Base-by-base conservation (phyloP, 1,284 basidiomycete genomes). In the Wolfiporia cocos region DNA sequence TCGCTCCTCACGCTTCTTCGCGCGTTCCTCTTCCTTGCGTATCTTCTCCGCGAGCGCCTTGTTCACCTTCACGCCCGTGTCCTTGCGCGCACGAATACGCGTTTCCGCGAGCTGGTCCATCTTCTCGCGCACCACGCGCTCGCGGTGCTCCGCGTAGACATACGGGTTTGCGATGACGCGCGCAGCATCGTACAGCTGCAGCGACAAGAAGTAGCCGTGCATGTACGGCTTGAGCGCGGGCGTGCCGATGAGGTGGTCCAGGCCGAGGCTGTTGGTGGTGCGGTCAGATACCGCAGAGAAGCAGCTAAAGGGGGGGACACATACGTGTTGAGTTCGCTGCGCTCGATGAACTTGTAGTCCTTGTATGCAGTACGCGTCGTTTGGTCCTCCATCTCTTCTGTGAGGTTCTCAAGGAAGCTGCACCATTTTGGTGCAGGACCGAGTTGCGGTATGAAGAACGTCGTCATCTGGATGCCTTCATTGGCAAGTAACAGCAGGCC, bases 131-230 rank as follows among this genome's bases (percentile, higher is more conserved):
- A 99, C 78, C 51, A 90, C 67, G 53, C 83, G 82, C 61, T 97
- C 93, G 50, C 92, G 84, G 62, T 97, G 86, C 59, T 99, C 96
- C 38, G 83, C 84, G 60, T 98, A 98, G 3, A 86, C 92, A 59
- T 92, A 95, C 0, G 96, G 96, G 67, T 99, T 97, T 48, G 91
- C 86, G 53, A 99, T 92, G 54, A 97, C 78, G 26, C 94, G 83
- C 1, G 96, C 96, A 39, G 93, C 87, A 55, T 96, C 91, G 73
- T 99, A 99, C 5, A 98, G 78, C 57, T 92, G 88, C 63, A 99
- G 81, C 9, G 92, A 88, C 52, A 99, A 68, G 71, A 99, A 99
- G 79, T 94, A 98, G 37, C 96, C 96, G 65, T 99, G 96, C 95
- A 99, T 98, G 69, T 99, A 99, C 1, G 96, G 95, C 63, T 95